phyloP scores from a whole-genome alignment of 306 rosid species.

The Lagenaria siceraria region DNA sequence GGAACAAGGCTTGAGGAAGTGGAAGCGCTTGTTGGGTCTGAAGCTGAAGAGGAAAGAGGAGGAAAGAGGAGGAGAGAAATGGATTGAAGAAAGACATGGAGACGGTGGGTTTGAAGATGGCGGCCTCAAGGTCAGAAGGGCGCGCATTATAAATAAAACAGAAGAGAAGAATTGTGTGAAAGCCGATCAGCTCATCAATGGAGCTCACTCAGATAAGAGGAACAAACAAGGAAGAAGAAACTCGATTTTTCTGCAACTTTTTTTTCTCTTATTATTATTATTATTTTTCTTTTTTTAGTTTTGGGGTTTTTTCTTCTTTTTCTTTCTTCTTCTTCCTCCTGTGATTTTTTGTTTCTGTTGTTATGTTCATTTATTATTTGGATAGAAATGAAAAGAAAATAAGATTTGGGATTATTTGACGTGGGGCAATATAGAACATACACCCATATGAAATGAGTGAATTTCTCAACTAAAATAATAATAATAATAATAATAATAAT shows the following conservation, averaged over 20 bases:
- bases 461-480: background rate
- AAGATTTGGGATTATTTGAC: background rate
- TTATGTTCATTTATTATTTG: background rate
- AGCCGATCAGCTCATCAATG: conserved; percentile 1
- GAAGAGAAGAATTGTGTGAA: background rate
- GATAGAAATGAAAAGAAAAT: background rate
- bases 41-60: conserved; percentile 34
- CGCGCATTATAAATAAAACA: conserved; percentile 42
- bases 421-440: background rate
- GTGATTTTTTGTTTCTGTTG: background rate
- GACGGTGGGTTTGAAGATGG: conserved; percentile 11
- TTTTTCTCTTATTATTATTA: background rate
- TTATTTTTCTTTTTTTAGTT: background rate
- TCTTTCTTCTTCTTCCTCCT: background rate
- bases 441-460: background rate
- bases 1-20: conserved; percentile 52
- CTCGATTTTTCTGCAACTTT: background rate
- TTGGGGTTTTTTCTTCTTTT: background rate
- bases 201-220: background rate
- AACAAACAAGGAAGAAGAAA: background rate
- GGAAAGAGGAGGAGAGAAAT: conserved; percentile 12
- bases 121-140: conserved; percentile 29
- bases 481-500: no score
- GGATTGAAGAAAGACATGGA: conserved; percentile 39
- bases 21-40: conserved; percentile 39